Evolutionary conservation across 768 basidiomycete genomes (phyloP), one percentile per base, ranked within the genome.

Genomic region (Xanthoconium purpureum): DNA sequence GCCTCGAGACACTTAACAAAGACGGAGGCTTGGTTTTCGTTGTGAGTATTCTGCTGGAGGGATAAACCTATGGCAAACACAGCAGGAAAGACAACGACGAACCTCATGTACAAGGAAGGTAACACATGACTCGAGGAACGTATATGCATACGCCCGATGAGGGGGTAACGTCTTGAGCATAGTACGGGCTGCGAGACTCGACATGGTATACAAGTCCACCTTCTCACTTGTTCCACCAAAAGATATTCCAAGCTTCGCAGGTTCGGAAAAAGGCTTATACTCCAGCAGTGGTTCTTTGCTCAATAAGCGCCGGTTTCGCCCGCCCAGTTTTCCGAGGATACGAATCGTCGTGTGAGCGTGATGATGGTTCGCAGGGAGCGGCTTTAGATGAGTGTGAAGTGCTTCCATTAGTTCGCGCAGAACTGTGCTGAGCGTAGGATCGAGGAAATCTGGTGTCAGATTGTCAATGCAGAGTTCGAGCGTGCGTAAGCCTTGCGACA

Each of bases 381-480:
- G 97, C 66, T 89, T 92, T 47, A 99, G 77, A 65, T 95, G 89
- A 61, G 84, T 87, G 72, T 96, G 93, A 24, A 99, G 79, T 0
- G 94, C 96, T 59, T 90, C 89, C 91, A 94, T 98, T 54, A 99
- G 77, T 59, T 98, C 94, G 46, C 94, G 81, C 42, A 97, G 79
- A 43, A 98, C 94, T 0, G 91, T 92, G 59, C 86, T 91, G 60
- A 98, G 83, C 3, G 94, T 95, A 4, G 97, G 97, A 65, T 98
- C 96, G 30, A 99, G 81, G 77, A 98, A 98, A 73, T 98, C 97
- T 3, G 94, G 93, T 0, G 94, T 97, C 29, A 99, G 81, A 68
- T 98, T 99, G 76, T 99, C 97, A 66, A 98, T 96, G 74, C 96
- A 98, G n/a, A 99, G 80, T 71, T 99, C 97, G 56, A 99, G 82